Conservation (phyloP, 1,139 yeast species). For the Tardiomyces blankii region DNA sequence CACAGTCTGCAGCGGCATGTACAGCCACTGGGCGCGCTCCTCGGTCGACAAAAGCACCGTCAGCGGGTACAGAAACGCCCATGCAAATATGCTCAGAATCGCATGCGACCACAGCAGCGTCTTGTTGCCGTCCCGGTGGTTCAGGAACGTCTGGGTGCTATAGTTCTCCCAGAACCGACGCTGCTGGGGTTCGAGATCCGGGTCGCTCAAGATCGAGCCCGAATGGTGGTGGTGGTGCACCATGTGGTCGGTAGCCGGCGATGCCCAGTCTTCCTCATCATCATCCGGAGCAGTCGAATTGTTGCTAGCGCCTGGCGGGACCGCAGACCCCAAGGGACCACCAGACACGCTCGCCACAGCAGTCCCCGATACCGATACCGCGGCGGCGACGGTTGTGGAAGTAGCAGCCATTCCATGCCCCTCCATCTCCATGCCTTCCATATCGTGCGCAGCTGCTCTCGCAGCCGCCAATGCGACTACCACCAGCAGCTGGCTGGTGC, state of each 20-base stretch:
- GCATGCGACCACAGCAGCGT: conserved; percentile 51
- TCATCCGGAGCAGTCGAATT: background rate
- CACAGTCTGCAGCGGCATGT: conserved; percentile 43
- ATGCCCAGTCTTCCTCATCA: background rate
- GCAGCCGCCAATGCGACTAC: no score
- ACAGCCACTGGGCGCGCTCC: conserved; percentile 38
- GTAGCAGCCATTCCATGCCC: no score
- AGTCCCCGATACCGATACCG: no score
- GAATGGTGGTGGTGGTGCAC: conserved; percentile 41
- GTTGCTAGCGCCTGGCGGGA: background rate
- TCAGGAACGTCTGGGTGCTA: conserved; percentile 71
- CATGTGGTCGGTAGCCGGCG: background rate
- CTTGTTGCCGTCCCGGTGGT: conserved; percentile 36
- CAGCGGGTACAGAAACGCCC: conserved; percentile 58
- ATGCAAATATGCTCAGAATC: conserved; percentile 33
- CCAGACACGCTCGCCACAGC: no score
- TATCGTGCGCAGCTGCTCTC: no score
- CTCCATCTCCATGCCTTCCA: no score
- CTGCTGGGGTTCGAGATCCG: conserved; percentile 61
- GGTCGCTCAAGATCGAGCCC: conserved; percentile 54
- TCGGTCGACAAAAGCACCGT: conserved; percentile 54
- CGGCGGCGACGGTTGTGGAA: no score
- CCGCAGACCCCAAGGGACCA: no score
- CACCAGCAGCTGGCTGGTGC: no score
- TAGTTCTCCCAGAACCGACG: conserved; percentile 67